These are phyloP conservation scores for Tuber microsphaerosporum DNA, from an alignment of 495 filamentous ascomycete species.

Conservation along the genomic window DNA sequence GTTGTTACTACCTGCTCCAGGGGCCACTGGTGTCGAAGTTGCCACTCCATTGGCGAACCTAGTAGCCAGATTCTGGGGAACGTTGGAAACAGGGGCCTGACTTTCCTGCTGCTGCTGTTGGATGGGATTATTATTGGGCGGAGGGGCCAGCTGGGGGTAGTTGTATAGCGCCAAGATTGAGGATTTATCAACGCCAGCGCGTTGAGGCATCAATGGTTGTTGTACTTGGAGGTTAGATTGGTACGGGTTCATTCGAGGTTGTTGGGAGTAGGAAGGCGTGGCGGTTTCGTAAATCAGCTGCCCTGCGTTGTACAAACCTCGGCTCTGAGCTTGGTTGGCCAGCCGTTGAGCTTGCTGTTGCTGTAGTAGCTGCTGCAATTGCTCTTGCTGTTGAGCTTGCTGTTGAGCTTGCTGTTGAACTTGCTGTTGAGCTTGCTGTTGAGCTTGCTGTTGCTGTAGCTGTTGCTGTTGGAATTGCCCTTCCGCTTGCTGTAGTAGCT, in stretches of 20 bases:
- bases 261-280: conserved; percentile 7
- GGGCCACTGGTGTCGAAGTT: conserved; percentile 6
- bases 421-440: conserved; percentile 23
- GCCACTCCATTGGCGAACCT: neutral
- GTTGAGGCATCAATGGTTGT: conserved; percentile 43
- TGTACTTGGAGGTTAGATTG: conserved; percentile 44
- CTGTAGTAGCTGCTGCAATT: conserved; percentile 5
- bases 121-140: conserved; percentile 42
- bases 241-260: conserved; percentile 37
- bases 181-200: conserved; percentile 61
- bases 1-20: conserved; percentile 41
- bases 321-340: no score
- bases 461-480: conserved; percentile 21
- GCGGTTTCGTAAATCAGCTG: neutral
- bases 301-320: no score
- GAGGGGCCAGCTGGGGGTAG: conserved; percentile 63
- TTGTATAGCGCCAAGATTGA: conserved; percentile 84
- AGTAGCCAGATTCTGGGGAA: neutral
- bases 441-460: conserved; percentile 34
- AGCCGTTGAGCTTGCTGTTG: conserved; percentile 25
- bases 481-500: conserved; percentile 24
- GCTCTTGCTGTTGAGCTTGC: conserved; percentile 29
- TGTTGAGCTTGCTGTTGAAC: conserved; percentile 26
- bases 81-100: neutral
- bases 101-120: conserved; percentile 39